Percentiles rank a stretch among this genome's conserved stretches.
These are phyloP conservation scores for Cladosporium sp. DNA, from an alignment of 2,329 filamentous ascomycete species.

Conservation along the genomic window DNA sequence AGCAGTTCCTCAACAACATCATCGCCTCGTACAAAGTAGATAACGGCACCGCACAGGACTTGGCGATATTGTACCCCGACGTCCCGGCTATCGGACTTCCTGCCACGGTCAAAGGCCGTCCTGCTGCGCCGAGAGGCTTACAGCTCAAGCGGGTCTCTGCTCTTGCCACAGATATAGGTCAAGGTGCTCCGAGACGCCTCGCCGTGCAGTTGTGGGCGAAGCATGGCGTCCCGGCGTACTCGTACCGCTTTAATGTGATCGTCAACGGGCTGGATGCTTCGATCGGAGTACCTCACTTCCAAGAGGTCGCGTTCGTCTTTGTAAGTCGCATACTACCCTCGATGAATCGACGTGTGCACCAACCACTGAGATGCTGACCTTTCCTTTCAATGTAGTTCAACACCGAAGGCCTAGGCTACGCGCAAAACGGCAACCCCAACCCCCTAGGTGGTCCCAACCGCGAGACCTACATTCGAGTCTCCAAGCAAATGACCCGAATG, in stretches of 20 bases:
- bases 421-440: conserved; percentile 35
- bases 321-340: not conserved
- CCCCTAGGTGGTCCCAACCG: conserved; percentile 26
- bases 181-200: conserved; percentile 22
- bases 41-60: conserved; percentile 39
- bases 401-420: conserved; percentile 49
- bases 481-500: conserved; percentile 52
- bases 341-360: no score
- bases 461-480: conserved; percentile 44
- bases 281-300: conserved; percentile 42
- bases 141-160: conserved; percentile 28
- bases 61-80: conserved; percentile 36
- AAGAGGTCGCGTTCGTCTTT: conserved; percentile 57
- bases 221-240: conserved; percentile 31
- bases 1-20: conserved; percentile 25
- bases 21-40: conserved; percentile 24
- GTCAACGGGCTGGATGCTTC: conserved; percentile 33
- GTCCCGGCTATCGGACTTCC: conserved; percentile 31
- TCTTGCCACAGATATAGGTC: conserved; percentile 26
- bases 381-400: conserved; percentile 41
- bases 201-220: conserved; percentile 26
- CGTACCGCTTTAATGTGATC: conserved; percentile 49
- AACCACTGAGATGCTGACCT: no score
- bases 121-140: conserved; percentile 24
- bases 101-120: conserved; percentile 22